A percentile compares a stretch with the other conserved stretches of the same genome.
phyloP scores from a whole-genome alignment of 2,329 filamentous ascomycete species.

The Ustulina deusta region DNA sequence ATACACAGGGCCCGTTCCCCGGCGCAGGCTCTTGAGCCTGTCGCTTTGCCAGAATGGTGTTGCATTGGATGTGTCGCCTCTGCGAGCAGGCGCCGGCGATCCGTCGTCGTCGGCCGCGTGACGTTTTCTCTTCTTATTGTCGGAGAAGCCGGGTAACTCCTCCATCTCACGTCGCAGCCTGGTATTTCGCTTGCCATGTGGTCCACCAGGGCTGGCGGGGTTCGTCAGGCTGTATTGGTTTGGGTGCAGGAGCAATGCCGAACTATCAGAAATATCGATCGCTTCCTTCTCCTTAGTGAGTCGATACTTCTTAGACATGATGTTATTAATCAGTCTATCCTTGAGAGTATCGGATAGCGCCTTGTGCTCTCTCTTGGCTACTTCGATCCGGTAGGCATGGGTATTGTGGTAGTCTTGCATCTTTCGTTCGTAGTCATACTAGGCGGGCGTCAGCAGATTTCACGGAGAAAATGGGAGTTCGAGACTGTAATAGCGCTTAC shows the following conservation, averaged over 20 bases:
- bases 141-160: conserved; percentile 66
- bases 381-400: conserved; percentile 70
- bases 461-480: not conserved
- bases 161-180: conserved; percentile 71
- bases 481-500: conserved; percentile 61
- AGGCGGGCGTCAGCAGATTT: conserved; percentile 41
- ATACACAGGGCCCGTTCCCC: conserved; percentile 70
- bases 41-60: conserved; percentile 74
- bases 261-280: conserved; percentile 74
- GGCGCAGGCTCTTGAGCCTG: conserved; percentile 64
- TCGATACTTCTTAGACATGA: conserved; percentile 73
- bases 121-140: conserved; percentile 72
- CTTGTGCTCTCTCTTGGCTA: conserved; percentile 71
- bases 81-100: conserved; percentile 69
- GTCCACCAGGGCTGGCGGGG: conserved; percentile 72
- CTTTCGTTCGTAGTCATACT: conserved; percentile 74
- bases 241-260: conserved; percentile 73
- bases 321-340: conserved; percentile 74
- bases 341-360: conserved; percentile 71
- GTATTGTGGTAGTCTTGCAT: conserved; percentile 70
- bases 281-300: conserved; percentile 75
- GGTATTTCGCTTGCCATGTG: conserved; percentile 72
- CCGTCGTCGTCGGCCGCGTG: conserved; percentile 71
- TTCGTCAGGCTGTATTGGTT: conserved; percentile 76
- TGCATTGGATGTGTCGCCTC: conserved; percentile 67